Evolutionary conservation across 2,329 filamentous ascomycete species (phyloP).

Genomic region (Colletotrichum limetticola): DNA sequence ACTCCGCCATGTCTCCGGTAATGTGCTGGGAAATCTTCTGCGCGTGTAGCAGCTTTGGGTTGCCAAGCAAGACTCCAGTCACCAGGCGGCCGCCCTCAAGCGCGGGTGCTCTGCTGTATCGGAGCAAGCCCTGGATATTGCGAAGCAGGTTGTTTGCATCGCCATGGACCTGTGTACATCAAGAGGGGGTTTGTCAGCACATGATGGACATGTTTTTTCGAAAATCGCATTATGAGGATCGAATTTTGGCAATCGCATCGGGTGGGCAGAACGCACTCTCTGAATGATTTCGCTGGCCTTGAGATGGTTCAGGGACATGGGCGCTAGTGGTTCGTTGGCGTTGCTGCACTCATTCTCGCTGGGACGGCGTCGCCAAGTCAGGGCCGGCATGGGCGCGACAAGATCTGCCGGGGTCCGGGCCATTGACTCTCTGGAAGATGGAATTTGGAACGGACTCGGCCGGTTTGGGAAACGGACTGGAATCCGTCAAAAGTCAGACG

Average conservation of each 20-base stretch:
- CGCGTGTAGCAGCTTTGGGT: not conserved
- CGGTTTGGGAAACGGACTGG: not conserved
- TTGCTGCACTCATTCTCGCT: not conserved
- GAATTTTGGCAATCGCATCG: not conserved
- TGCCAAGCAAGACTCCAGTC: not conserved
- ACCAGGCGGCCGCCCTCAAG: not conserved
- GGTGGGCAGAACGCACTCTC: not conserved
- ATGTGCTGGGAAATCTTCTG: slow-evolving; percentile 2
- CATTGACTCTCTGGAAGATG: not conserved
- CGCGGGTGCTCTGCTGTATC: not conserved
- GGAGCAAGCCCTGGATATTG: slow-evolving; percentile 1
- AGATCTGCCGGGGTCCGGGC: not conserved
- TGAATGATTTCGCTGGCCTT: slow-evolving; percentile 6
- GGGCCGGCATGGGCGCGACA: not conserved
- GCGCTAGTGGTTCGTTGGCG: not conserved
- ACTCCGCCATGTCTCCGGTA: not conserved
- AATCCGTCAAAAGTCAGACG: not conserved
- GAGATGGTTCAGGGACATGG: slow-evolving; percentile 10
- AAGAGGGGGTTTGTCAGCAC: not conserved
- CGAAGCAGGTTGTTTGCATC: not conserved
- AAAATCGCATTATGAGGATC: not conserved
- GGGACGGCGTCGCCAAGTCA: not conserved
- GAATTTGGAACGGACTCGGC: not conserved
- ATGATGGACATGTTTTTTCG: not conserved
- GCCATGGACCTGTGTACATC: not conserved